Base-by-base conservation (phyloP, 2,329 filamentous ascomycete species). In the Tolypocladium tropicale region DNA sequence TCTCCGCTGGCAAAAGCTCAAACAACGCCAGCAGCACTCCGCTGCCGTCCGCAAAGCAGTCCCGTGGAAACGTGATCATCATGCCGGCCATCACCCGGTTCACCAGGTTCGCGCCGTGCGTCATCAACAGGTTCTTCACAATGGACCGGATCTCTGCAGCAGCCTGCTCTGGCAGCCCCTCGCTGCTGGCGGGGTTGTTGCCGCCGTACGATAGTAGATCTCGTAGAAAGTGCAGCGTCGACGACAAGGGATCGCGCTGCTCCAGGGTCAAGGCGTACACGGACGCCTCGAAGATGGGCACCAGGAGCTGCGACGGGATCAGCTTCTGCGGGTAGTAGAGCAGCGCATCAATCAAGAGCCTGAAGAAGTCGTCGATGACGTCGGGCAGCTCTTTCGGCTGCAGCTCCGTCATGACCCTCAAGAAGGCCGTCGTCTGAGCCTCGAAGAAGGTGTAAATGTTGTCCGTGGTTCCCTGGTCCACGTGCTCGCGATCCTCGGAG, bases 51-150 rank as follows among this genome's bases (percentile, higher is more conserved):
- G 92, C 86, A 67, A 97, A 95, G 73, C 92, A 96, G 70, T 97
- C 94, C 48, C 89, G 84, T 0, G 94, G 95, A 74, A 99, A 99
- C 0, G 88, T 95, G 70, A 96, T 96, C 93, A 99, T 97, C 92
- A 99, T 95, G 58, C 94, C 94, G 1, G 92, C 94, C 75, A 99
- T 80, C 57, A 95, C 86, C 60, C 92, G 88, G 72, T 96, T 93
- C 9, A 94, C 86, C 32, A 99, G 78, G 56, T 84, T 76, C 65
- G 90, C 86, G 39, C 94, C 91, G 60, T 91, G 84, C 1, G 78
- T 74, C 2, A 79, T 61, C 28, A 95, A 75, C 54, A 96, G 79
- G 58, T 82, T 79, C 70, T 87, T 89, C 57, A 97, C 87, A 9
- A 86, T 81, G 36, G 78, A 77, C 62, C 84, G 86, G 28, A 96